Base-by-base conservation (phyloP, 169 alveolate genomes). In the Babesia bovis region DNA sequence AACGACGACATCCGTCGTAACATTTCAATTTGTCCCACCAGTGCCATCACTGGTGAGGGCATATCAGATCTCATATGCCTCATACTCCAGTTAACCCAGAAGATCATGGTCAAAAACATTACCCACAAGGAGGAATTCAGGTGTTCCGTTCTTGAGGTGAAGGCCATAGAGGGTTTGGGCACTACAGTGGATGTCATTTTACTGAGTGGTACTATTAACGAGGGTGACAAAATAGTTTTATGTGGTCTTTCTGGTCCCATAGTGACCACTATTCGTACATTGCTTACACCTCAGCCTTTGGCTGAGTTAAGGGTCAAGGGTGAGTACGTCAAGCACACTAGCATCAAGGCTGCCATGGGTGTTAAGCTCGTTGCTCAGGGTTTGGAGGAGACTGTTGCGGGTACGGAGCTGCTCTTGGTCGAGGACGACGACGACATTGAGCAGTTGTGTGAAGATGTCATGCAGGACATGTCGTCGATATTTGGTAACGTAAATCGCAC, bases 21-120 rank as follows among this genome's bases (percentile, higher is more conserved):
- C 83, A 94, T 98, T 26, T 94, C 98, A 40, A 94, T 97, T 12
- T 98, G 97, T 17, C 99, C 99, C 1, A 98, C 99, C 19, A 92
- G 98, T 45, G 99, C 99, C 4, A 91, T 96, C 44, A 98, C 99
- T 4, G 99, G 99, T 28, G 99, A 97, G 84, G 99, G 99, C 19
- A 87, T 98, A 6, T 98, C 99, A 21, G 99, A 97, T 79, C 77
- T 98, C 36, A 79, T 98, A 55, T 92, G 93, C 52, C 85, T 96
- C 40, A 85, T 98, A 38, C 94, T 94, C 7, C 93, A 96, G 57
- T 85, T 93, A 51, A 94, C 98, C 0, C 97, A 96, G 66, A 92
- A 73, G 42, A 75, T 95, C 82, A 91, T 94, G 95, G 90, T 86
- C 32, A 90, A 94, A 78, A 84, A 92, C 53, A 90, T 91, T 38